Evolutionary conservation across 2,329 filamentous ascomycete genomes (phyloP).

Genomic region (Pseudocercospora pini-densiflorae): DNA sequence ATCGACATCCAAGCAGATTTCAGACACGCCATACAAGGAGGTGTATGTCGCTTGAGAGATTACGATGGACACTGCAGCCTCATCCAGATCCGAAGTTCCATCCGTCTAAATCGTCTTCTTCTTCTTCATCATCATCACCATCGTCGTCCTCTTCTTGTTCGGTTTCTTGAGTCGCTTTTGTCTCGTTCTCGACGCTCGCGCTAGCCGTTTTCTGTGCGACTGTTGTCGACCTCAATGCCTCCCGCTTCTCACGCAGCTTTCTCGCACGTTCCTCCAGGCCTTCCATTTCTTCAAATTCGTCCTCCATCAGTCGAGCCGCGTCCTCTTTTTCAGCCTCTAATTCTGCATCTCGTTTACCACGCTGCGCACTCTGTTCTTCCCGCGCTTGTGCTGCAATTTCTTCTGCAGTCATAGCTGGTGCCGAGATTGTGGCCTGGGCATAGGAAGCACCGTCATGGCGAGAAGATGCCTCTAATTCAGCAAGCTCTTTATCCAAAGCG

Average conservation of each 20-base stretch:
- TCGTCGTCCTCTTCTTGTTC: neutral
- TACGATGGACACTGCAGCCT: neutral
- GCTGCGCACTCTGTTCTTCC: constrained; percentile 50
- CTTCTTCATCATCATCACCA: constrained; percentile 23
- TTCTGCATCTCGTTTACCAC: constrained; percentile 49
- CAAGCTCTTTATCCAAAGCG: constrained; percentile 84
- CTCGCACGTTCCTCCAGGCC: constrained; percentile 51
- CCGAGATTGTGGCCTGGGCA: constrained; percentile 47
- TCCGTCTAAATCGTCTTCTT: constrained; percentile 27
- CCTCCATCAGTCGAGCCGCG: constrained; percentile 49
- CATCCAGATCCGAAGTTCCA: constrained; percentile 25
- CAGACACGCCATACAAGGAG: neutral
- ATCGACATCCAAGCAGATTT: neutral
- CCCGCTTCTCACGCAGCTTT: constrained; percentile 51
- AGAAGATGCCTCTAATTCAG: constrained; percentile 41
- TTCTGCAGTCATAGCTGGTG: constrained; percentile 52
- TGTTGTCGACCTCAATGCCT: constrained; percentile 41
- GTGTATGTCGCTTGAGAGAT: neutral
- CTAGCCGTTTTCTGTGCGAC: neutral
- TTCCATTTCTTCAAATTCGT: constrained; percentile 58
- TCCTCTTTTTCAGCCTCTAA: constrained; percentile 55
- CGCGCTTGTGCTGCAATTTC: constrained; percentile 52
- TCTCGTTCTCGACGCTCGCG: neutral
- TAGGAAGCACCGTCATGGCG: constrained; percentile 5
- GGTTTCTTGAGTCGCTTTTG: neutral